These are phyloP conservation scores for Neurospora tetraspora DNA, from an alignment of 495 filamentous ascomycete genomes.

Conservation along the genomic window DNA sequence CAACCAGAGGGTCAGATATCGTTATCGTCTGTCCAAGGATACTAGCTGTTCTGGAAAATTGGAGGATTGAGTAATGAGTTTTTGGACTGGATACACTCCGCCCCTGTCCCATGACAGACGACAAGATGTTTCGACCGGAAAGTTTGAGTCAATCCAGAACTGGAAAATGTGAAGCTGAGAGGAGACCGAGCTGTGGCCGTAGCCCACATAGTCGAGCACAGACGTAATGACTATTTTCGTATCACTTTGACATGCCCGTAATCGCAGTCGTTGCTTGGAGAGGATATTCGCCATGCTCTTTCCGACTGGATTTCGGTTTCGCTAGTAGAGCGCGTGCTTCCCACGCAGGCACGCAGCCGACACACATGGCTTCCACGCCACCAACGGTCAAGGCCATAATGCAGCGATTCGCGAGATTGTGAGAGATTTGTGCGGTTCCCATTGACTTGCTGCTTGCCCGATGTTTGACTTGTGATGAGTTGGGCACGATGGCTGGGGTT, in stretches of 20 bases:
- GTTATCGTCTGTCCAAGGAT: slow-evolving; percentile 1
- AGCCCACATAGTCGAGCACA: not conserved
- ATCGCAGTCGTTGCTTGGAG: not conserved
- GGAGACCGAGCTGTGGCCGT: not conserved
- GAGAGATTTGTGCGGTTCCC: not conserved
- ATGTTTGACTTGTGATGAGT: slow-evolving; percentile 11
- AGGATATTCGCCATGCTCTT: not conserved
- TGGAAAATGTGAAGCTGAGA: not conserved
- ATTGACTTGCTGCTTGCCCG: slow-evolving; percentile 4
- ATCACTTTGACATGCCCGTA: not conserved
- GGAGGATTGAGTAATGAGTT: not conserved
- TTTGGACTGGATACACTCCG: not conserved
- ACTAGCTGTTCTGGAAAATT: not conserved
- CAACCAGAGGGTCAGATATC: not conserved
- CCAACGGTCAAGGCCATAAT: not conserved
- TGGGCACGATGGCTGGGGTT: slow-evolving; percentile 9
- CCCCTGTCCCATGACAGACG: not conserved
- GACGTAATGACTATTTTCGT: not conserved
- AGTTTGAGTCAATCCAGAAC: not conserved
- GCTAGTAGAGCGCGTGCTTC: not conserved
- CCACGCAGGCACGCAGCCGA: not conserved
- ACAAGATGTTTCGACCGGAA: not conserved
- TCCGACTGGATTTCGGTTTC: not conserved
- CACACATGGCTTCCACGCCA: not conserved
- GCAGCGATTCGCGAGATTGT: not conserved